These are phyloP conservation scores for Talaromyces trachyspermus DNA, from an alignment of 495 filamentous ascomycete species.

Conservation along the genomic window DNA sequence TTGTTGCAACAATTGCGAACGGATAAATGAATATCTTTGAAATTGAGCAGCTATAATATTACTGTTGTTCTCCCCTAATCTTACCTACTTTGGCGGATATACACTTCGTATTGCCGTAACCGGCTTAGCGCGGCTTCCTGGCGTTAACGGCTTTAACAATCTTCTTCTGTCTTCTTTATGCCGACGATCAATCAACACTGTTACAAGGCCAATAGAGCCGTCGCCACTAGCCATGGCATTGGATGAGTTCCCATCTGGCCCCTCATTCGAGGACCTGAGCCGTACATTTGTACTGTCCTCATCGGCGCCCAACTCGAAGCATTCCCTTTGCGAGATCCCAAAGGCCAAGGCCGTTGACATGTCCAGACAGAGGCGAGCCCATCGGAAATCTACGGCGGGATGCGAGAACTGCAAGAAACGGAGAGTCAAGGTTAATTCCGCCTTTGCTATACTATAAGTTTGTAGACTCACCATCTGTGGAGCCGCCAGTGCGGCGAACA, in stretches of 20 bases:
- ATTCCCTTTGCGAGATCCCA: not conserved
- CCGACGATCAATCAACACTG: too few species aligned
- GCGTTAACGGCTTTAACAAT: too few species aligned
- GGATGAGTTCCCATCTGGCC: not conserved
- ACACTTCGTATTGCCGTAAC: slow-evolving; percentile 3
- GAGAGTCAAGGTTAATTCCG: slow-evolving; percentile 42
- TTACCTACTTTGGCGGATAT: too few species aligned
- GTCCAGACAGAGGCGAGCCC: slow-evolving; percentile 24
- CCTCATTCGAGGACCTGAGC: not conserved
- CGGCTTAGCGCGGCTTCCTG: not conserved
- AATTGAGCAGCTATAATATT: too few species aligned
- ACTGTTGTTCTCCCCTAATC: too few species aligned
- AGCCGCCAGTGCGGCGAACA: not conserved
- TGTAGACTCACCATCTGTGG: not conserved
- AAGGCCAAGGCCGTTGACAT: not conserved
- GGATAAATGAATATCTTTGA: too few species aligned
- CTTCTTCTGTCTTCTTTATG: too few species aligned
- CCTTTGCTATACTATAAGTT: not conserved
- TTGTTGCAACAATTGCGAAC: too few species aligned
- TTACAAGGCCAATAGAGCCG: too few species aligned
- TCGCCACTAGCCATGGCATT: not conserved
- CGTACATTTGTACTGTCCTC: not conserved
- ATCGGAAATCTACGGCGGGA: slow-evolving; percentile 50
- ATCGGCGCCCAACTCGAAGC: not conserved
- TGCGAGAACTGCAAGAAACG: slow-evolving; percentile 52